Evolutionary conservation across 2,329 filamentous ascomycete genomes (phyloP), one percentile per base, ranked within the genome.

Genomic region (Trichoderma semiorbis): DNA sequence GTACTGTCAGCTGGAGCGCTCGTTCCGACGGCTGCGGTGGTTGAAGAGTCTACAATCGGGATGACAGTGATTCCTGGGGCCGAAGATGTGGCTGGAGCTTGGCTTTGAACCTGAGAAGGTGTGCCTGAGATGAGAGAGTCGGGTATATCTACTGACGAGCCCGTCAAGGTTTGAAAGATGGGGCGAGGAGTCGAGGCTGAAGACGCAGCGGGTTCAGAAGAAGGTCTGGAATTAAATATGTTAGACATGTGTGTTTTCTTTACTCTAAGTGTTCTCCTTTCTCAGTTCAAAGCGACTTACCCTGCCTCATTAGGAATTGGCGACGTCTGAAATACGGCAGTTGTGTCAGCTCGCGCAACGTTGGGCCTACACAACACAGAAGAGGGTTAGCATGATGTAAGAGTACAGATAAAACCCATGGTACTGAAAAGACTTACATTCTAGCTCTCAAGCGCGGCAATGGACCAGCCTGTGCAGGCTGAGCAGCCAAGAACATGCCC

Each of bases 381-480:
- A 34, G 10, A 21, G 28, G 67, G 55, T 78, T 61, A 75, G 74
- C 6, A 12, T 43, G 50, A 4, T 16, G 12, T 11, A 21, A 50
- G 6, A 47, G 11, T 16, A 26, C 7, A n/a, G 39, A 11, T 21
- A 34, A 43, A 10, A 11, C 4, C 10, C 16, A n/a, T 10, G 7
- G 5, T 12, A 12, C 12, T 21, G 6, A 21, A 58, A 30, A 36
- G 4, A 75, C 78, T 67, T 73, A 81, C 80, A 78, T 72, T 74
- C 74, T 78, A 74, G 75, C 75, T 74, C 76, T 78, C 79, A 80
- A 77, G 68, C 76, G 76, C 2, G 53, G 65, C 36, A 80, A 75
- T 78, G 79, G 82, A 75, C 80, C 81, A 74, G 80, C 80, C 78
- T 79, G 75, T 28, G 75, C 75, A 70, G 73, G 78, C 73, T 78